Evolutionary conservation across 768 basidiomycete genomes (phyloP).

Genomic region (Multifurca ochricompacta): DNA sequence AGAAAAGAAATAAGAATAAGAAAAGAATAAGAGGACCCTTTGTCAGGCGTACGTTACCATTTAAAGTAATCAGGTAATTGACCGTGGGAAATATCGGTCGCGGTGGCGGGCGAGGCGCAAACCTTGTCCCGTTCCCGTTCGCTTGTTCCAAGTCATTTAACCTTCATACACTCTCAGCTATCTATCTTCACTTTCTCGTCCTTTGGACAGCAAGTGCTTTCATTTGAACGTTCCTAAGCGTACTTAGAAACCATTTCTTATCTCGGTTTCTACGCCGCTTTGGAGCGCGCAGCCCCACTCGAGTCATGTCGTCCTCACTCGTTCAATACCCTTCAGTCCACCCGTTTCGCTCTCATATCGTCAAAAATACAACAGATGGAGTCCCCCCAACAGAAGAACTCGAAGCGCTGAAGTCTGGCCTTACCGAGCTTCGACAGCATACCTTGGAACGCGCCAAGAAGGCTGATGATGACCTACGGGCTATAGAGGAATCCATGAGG

Average conservation of each 20-base stretch:
- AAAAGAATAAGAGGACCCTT: too few relatives aligned
- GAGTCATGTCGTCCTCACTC: conserved; percentile 54
- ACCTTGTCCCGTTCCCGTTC: conserved; percentile 19
- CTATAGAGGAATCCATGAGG: conserved; percentile 70
- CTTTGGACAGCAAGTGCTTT: background rate
- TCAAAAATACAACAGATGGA: conserved; percentile 55
- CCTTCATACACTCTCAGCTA: background rate
- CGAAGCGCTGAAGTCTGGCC: conserved; percentile 54
- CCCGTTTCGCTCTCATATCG: conserved; percentile 48
- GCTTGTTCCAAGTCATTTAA: conserved; percentile 1
- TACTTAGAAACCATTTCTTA: background rate
- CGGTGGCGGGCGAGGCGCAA: conserved; percentile 19
- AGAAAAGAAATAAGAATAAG: too few relatives aligned
- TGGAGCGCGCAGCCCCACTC: conserved; percentile 7
- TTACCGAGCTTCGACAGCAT: conserved; percentile 44
- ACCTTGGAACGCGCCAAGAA: conserved; percentile 61
- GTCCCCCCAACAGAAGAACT: conserved; percentile 71
- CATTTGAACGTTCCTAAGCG: background rate
- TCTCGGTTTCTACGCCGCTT: conserved; percentile 8
- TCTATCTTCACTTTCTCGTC: background rate
- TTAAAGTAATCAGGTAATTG: conserved; percentile 6
- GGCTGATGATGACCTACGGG: conserved; percentile 65
- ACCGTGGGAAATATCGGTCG: conserved; percentile 16
- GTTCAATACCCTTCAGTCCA: conserved; percentile 40
- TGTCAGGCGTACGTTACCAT: background rate